Percentiles rank a stretch among this genome's conserved stretches.
These are phyloP conservation scores for Blastobotrys petasosporus DNA, from an alignment of 1,139 yeast genomes.

Conservation along the genomic window DNA sequence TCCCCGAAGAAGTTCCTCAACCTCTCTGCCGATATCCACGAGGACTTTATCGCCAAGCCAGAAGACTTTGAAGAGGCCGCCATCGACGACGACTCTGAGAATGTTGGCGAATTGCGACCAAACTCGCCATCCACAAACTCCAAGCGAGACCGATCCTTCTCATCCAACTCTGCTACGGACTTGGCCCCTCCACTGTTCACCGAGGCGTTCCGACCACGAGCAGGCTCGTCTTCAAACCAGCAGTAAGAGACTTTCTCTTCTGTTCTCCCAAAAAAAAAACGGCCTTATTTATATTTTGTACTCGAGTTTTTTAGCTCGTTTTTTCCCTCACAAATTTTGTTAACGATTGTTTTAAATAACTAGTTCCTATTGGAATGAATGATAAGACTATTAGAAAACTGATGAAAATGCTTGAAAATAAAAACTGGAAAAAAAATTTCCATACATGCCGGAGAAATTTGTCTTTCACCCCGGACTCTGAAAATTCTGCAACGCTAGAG, in stretches of 20 bases:
- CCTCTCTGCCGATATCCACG: conserved; percentile 21
- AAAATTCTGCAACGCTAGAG: too few species aligned
- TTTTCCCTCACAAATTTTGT: neutral
- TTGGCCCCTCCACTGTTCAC: conserved; percentile 22
- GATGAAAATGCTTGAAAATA: too few species aligned
- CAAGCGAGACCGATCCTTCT: conserved; percentile 15
- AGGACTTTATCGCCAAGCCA: conserved; percentile 16
- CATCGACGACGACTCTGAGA: conserved; percentile 15
- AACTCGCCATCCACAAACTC: neutral
- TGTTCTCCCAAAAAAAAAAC: too few species aligned
- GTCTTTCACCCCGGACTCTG: too few species aligned
- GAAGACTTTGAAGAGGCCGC: conserved; percentile 13
- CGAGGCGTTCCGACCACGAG: conserved; percentile 22
- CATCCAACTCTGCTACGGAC: conserved; percentile 18
- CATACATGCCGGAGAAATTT: too few species aligned
- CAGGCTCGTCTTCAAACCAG: conserved; percentile 11
- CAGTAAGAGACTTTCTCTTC: neutral
- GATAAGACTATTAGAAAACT: too few species aligned
- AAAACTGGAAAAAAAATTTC: too few species aligned
- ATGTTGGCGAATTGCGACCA: conserved; percentile 1
- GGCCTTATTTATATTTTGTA: too few species aligned
- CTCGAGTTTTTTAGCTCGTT: neutral
- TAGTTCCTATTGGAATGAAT: neutral
- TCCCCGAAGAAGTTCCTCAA: conserved; percentile 15
- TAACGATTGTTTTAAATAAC: neutral